Percentiles rank a stretch among this genome's conserved stretches.
Conservation (phyloP, 352 stramenopile genomes). For the Pilasporangium apinafurcum region DNA sequence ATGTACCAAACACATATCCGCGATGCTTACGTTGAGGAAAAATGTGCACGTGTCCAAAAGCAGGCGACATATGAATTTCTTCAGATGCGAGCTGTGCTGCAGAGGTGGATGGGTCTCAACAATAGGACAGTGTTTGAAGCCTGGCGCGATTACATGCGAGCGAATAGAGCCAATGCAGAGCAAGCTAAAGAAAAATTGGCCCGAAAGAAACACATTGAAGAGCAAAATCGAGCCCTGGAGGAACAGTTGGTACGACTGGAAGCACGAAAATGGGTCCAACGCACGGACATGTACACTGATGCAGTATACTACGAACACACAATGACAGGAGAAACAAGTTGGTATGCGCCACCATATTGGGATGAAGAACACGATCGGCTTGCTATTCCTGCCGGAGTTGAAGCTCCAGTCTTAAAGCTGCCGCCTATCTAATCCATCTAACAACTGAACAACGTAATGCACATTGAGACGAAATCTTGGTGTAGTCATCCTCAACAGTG, state of each 20-base stretch:
- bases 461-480: too few relatives aligned
- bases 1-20: slow-evolving; percentile 40
- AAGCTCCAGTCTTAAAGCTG: slow-evolving; percentile 15
- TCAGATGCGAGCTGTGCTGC: slow-evolving; percentile 48
- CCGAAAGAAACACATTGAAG: slow-evolving; percentile 33
- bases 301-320: slow-evolving; percentile 58
- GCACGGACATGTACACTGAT: slow-evolving; percentile 62
- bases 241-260: slow-evolving; percentile 40
- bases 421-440: too few relatives aligned
- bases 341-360: slow-evolving; percentile 47
- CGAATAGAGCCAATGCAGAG: slow-evolving; percentile 20
- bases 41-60: slow-evolving; percentile 30
- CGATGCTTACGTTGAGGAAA: slow-evolving; percentile 39
- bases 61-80: slow-evolving; percentile 53
- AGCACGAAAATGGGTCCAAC: slow-evolving; percentile 38
- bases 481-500: too few relatives aligned
- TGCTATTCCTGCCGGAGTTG: not conserved
- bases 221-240: slow-evolving; percentile 41
- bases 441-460: too few relatives aligned
- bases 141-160: slow-evolving; percentile 45
- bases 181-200: slow-evolving; percentile 20
- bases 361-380: slow-evolving; percentile 30
- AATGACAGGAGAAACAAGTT: slow-evolving; percentile 37
- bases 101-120: slow-evolving; percentile 44
- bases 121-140: slow-evolving; percentile 49